These are phyloP conservation scores for Globisporangium camurandrum DNA, from an alignment of 352 stramenopile genomes.

Conservation along the genomic window DNA sequence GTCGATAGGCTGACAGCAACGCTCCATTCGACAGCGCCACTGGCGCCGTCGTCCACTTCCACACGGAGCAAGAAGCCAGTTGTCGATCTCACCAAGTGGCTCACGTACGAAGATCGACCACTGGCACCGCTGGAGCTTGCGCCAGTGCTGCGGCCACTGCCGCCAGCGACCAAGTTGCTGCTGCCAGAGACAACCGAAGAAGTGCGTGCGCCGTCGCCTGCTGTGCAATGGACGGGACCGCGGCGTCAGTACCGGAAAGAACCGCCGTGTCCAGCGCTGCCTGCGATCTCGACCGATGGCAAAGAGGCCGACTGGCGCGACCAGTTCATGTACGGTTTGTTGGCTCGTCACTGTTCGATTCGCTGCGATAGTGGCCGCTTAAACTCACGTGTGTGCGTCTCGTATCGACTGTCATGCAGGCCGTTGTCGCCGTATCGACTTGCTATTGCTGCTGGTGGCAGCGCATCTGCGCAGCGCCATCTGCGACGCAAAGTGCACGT, in stretches of 20 bases:
- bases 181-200: neutral
- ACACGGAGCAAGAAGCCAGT: neutral
- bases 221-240: neutral
- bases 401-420: slow-evolving; percentile 9
- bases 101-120: slow-evolving; percentile 6
- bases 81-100: slow-evolving; percentile 4
- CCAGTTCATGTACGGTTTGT: slow-evolving; percentile 22
- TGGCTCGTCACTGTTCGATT: neutral
- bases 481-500: slow-evolving; percentile 16
- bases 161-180: neutral
- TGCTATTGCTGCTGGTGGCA: slow-evolving; percentile 3
- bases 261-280: neutral
- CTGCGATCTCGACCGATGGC: neutral
- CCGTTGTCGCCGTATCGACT: slow-evolving; percentile 24
- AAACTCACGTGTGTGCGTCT: too few species aligned
- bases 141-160: slow-evolving; percentile 3
- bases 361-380: too few species aligned
- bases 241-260: slow-evolving; percentile 3
- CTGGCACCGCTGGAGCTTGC: slow-evolving; percentile 1
- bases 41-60: neutral
- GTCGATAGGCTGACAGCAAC: neutral
- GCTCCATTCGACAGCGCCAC: neutral
- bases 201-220: too few species aligned
- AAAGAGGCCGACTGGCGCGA: slow-evolving; percentile 32
- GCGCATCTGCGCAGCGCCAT: slow-evolving; percentile 11